phyloP scores from a whole-genome alignment of 495 filamentous ascomycete genomes.

The Podospora tetraspora region DNA sequence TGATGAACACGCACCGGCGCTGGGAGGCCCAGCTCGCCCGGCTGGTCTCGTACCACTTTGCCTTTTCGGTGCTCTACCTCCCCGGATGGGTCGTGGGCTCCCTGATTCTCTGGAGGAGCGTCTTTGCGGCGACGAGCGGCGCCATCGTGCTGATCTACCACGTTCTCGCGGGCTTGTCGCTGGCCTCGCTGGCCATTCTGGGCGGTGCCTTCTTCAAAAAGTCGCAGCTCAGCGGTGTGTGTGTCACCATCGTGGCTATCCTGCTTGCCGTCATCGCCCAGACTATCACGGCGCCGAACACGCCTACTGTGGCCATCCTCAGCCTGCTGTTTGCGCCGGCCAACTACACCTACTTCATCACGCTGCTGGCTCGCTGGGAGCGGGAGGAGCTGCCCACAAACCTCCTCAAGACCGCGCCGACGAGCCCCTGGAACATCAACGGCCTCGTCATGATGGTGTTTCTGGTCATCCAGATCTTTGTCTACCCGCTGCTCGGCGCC shows the following conservation, averaged over 20 bases:
- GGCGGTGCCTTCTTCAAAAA: constrained; percentile 69
- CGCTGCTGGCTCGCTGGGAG: constrained; percentile 64
- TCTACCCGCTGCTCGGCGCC: constrained; percentile 65
- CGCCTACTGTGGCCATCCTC: constrained; percentile 55
- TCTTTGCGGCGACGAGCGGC: constrained; percentile 57
- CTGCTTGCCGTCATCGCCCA: constrained; percentile 66
- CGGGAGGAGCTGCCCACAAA: constrained; percentile 48
- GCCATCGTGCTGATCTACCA: constrained; percentile 58
- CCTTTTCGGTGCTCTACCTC: constrained; percentile 63
- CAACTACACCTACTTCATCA: constrained; percentile 69
- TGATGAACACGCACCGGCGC: constrained; percentile 61
- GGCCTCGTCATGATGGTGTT: constrained; percentile 66
- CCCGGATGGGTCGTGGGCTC: constrained; percentile 66
- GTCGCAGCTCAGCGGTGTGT: constrained; percentile 70
- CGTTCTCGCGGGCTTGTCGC: constrained; percentile 57
- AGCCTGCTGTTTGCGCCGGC: constrained; percentile 69
- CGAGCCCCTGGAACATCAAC: constrained; percentile 56
- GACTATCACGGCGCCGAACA: constrained; percentile 50
- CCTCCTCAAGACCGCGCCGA: constrained; percentile 51
- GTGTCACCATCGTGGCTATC: constrained; percentile 57
- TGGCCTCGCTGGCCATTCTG: constrained; percentile 65
- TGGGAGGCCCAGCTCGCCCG: constrained; percentile 67
- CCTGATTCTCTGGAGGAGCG: constrained; percentile 52
- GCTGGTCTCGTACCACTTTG: constrained; percentile 59
- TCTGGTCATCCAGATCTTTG: constrained; percentile 64